Evolutionary conservation across 2,329 filamentous ascomycete species (phyloP), one percentile per base, ranked within the genome.

Genomic region (Penicillium sp.): DNA sequence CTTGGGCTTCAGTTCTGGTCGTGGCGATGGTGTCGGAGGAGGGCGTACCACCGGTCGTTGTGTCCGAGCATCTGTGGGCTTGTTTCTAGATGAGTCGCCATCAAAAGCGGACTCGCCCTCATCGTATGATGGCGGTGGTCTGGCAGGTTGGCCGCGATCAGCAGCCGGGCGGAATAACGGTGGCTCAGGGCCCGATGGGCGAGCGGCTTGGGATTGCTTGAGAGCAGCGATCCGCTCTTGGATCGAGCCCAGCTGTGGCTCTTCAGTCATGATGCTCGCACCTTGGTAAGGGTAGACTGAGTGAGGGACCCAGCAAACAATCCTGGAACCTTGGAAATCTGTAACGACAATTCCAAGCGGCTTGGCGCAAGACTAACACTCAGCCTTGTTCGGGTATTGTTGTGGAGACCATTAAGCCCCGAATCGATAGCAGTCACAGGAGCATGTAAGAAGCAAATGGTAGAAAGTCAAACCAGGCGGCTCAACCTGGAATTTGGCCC

Each of bases 181-280:
- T 58, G 69, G 67, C 58, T 66, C 63, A 55, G 62, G 42, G 43
- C 61, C 67, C 45, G 69, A 67, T 53, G 67, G 64, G 49, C 71
- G 69, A 48, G 70, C 72, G 51, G 75, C 63, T 58, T 79, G 77
- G 40, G 73, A 69, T 55, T 73, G 71, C 56, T 79, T 78, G 51
- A 79, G 66, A 31, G 75, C 73, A 51, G 74, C 74, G 54, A 79
- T 79, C 44, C 77, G 74, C 62, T 78, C 68, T 60, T 78, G 75
- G 43, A 79, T 75, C 12, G 76, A 77, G 56, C 73, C 67, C 49
- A 74, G 66, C 60, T 74, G 74, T 9, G 72, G 64, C 64, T 77
- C 75, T 61, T 77, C 74, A 15, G 72, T 69, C 74, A 77, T 77
- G 27, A 46, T 46, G 45, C 23, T 37, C 26, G 31, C 40, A 9